Evolutionary conservation across 1,284 basidiomycete genomes (phyloP).

Genomic region (Cutaneotrichosporon sp.): DNA sequence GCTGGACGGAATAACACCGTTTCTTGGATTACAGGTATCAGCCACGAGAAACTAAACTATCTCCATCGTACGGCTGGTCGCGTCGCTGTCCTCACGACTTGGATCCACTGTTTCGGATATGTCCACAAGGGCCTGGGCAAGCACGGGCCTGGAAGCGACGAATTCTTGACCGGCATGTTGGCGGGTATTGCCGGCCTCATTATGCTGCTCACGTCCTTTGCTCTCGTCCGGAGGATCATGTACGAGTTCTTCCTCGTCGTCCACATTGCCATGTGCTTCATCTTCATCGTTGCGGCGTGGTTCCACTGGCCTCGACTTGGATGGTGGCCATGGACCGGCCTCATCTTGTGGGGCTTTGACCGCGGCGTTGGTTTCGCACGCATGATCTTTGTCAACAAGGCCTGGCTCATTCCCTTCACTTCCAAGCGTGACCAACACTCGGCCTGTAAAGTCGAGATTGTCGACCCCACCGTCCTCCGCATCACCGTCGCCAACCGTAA

Average conservation of each 20-base stretch:
- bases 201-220: slow-evolving; percentile 54
- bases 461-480: slow-evolving; percentile 54
- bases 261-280: slow-evolving; percentile 50
- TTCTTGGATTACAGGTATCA: slow-evolving; percentile 62
- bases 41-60: slow-evolving; percentile 59
- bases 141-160: slow-evolving; percentile 20
- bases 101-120: slow-evolving; percentile 39
- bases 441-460: slow-evolving; percentile 54
- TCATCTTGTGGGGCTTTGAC: slow-evolving; percentile 63
- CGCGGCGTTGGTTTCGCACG: slow-evolving; percentile 60
- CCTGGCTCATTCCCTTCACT: slow-evolving; percentile 49
- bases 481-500: slow-evolving; percentile 19
- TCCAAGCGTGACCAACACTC: slow-evolving; percentile 26
- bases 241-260: slow-evolving; percentile 59
- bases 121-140: slow-evolving; percentile 21
- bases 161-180: slow-evolving; percentile 15
- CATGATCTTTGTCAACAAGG: slow-evolving; percentile 59
- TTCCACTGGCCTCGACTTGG: slow-evolving; percentile 22
- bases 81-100: slow-evolving; percentile 32
- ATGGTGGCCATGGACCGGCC: slow-evolving; percentile 12
- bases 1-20: slow-evolving; percentile 66
- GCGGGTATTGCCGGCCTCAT: slow-evolving; percentile 30
- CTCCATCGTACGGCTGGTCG: slow-evolving; percentile 43
- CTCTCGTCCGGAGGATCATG: slow-evolving; percentile 52
- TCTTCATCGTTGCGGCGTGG: slow-evolving; percentile 27